A percentile compares a stretch with the other conserved stretches of the same genome.
Evolutionary conservation across 768 basidiomycete species (phyloP).

Genomic region (Royoungia palumana): DNA sequence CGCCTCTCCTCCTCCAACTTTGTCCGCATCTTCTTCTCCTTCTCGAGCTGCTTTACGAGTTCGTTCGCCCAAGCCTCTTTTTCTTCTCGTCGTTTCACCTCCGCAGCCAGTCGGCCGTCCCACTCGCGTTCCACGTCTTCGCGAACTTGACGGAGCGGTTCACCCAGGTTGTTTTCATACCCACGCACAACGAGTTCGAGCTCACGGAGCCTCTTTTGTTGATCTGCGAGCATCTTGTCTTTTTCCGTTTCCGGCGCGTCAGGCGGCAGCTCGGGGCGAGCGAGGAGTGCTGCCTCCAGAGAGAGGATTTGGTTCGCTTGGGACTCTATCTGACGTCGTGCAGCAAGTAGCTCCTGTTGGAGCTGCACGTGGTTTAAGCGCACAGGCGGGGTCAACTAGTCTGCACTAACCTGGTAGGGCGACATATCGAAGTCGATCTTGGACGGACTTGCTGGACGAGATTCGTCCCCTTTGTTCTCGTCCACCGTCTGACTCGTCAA

Average conservation of each 20-base stretch:
- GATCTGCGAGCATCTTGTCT: constrained; percentile 68
- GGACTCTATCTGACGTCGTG: constrained; percentile 72
- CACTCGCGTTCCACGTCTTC: constrained; percentile 79
- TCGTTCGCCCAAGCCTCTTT: constrained; percentile 73
- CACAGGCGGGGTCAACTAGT: not conserved
- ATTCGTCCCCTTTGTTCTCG: constrained; percentile 62
- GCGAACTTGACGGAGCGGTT: constrained; percentile 59
- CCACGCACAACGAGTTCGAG: constrained; percentile 69
- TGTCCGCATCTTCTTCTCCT: constrained; percentile 67
- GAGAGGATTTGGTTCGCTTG: constrained; percentile 83
- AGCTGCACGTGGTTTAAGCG: constrained; percentile 41
- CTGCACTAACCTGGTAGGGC: constrained; percentile 63
- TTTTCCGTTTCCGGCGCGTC: constrained; percentile 71
- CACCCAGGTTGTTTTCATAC: constrained; percentile 71
- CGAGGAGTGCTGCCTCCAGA: constrained; percentile 71
- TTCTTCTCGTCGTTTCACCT: constrained; percentile 59
- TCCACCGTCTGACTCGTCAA: constrained; percentile 83
- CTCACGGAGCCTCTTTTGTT: constrained; percentile 72
- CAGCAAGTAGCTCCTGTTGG: constrained; percentile 83
- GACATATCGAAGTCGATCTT: constrained; percentile 91
- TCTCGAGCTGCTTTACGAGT: constrained; percentile 71
- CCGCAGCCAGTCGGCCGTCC: constrained; percentile 55
- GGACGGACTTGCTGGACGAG: constrained; percentile 75
- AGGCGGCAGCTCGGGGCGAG: constrained; percentile 63
- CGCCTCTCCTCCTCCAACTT: constrained; percentile 76